These are phyloP conservation scores for Tulasnella sp. DNA, from an alignment of 768 basidiomycete species.

Conservation along the genomic window DNA sequence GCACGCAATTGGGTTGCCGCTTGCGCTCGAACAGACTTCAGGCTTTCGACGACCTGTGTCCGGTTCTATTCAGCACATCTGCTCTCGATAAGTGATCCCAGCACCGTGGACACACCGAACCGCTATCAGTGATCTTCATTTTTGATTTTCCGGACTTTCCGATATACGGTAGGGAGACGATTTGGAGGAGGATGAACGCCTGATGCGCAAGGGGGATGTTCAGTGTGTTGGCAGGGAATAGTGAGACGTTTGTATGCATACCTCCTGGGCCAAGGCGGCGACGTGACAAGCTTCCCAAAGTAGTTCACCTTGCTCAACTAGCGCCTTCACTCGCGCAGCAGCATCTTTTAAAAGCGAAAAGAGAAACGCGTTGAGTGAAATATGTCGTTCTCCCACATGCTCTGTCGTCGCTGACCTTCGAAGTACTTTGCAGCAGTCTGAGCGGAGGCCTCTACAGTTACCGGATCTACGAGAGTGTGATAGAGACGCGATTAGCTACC, in stretches of 20 bases:
- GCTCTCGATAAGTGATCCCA: neutral
- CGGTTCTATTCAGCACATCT: neutral
- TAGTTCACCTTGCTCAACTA: constrained; percentile 30
- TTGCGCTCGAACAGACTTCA: constrained; percentile 49
- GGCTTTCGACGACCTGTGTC: constrained; percentile 50
- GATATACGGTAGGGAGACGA: constrained; percentile 69
- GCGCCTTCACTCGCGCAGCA: constrained; percentile 38
- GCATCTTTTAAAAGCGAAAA: constrained; percentile 33
- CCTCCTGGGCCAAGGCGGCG: constrained; percentile 67
- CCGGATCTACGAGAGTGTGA: neutral
- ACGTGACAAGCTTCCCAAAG: constrained; percentile 56
- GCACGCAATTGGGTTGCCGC: constrained; percentile 43
- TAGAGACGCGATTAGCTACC: neutral
- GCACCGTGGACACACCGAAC: neutral
- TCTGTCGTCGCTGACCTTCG: constrained; percentile 34
- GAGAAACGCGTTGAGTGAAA: neutral
- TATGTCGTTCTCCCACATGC: neutral
- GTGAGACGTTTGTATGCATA: constrained; percentile 17
- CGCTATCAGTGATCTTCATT: constrained; percentile 66
- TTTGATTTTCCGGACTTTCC: constrained; percentile 16
- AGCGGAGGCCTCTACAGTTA: constrained; percentile 29
- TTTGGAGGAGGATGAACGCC: constrained; percentile 60
- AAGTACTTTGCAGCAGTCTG: constrained; percentile 46
- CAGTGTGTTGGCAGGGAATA: neutral
- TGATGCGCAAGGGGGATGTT: constrained; percentile 26